Evolutionary conservation across 176 grass and related monocot species (phyloP).

Genomic region (Otatea glauca): DNA sequence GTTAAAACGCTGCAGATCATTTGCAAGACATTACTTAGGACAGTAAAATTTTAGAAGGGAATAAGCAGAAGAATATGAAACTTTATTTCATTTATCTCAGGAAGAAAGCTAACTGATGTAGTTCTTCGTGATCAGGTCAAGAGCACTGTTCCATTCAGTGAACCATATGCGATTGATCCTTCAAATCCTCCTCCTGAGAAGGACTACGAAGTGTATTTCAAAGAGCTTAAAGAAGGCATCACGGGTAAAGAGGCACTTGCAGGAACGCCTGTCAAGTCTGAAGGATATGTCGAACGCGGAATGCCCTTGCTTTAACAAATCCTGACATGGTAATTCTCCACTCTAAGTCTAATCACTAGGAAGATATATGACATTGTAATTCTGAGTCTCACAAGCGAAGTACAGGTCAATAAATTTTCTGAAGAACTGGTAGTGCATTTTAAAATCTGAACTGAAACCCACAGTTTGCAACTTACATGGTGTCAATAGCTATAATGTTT

Average conservation of each 20-base stretch:
- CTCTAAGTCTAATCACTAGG: not conserved
- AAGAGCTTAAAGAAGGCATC: slow-evolving; percentile 78
- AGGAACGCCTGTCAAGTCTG: slow-evolving; percentile 63
- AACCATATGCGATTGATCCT: slow-evolving; percentile 73
- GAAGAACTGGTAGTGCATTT: not conserved
- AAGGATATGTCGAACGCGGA: slow-evolving; percentile 37
- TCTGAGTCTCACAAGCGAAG: slow-evolving; percentile 9
- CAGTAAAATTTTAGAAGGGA: slow-evolving; percentile 12
- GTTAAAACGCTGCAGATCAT: slow-evolving; percentile 47
- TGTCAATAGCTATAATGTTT: not conserved
- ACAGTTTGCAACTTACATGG: not conserved
- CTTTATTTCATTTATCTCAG: not conserved
- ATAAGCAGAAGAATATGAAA: slow-evolving; percentile 16
- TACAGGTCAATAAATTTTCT: not conserved
- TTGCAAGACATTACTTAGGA: not conserved
- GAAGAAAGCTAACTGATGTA: slow-evolving; percentile 19
- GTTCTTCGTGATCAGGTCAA: slow-evolving; percentile 64
- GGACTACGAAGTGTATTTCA: slow-evolving; percentile 85
- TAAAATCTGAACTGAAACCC: not conserved
- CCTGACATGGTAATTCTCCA: slow-evolving; percentile 11
- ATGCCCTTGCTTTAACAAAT: slow-evolving; percentile 2
- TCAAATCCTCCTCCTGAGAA: slow-evolving; percentile 84
- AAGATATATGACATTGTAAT: slow-evolving; percentile 15
- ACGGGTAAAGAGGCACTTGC: slow-evolving; percentile 91
- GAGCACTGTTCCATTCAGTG: slow-evolving; percentile 95